Conservation (phyloP, 73 alveolate genomes). For the Paramecium octaurelia region DNA sequence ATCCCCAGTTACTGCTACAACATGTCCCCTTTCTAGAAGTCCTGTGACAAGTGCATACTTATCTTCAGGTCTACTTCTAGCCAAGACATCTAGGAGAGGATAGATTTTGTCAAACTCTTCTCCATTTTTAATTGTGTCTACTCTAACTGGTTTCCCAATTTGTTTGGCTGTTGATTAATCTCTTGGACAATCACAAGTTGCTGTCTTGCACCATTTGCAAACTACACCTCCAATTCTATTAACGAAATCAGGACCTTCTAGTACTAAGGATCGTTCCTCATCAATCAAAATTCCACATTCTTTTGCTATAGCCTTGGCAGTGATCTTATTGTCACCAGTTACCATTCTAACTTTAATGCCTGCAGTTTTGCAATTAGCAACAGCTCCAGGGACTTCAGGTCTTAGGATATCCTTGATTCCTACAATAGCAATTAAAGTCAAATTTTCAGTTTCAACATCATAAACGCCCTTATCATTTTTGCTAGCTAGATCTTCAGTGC, state of each 20-base stretch:
- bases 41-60: conserved; percentile 91
- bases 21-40: conserved; percentile 78
- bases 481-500: conserved; percentile 57
- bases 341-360: conserved; percentile 92
- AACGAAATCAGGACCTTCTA: conserved; percentile 81
- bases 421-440: conserved; percentile 70
- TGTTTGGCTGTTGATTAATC: conserved; percentile 47
- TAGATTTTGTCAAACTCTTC: conserved; percentile 64
- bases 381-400: conserved; percentile 84
- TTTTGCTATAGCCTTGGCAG: conserved; percentile 88
- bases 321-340: conserved; percentile 86
- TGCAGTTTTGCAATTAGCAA: conserved; percentile 80
- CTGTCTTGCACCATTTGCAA: conserved; percentile 72
- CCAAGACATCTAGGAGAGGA: conserved; percentile 79
- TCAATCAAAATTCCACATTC: conserved; percentile 76
- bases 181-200: conserved; percentile 56
- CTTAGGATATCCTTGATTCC: conserved; percentile 85
- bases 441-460: conserved; percentile 68
- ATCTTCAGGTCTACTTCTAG: conserved; percentile 92
- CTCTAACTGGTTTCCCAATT: conserved; percentile 39
- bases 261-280: neutral
- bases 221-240: conserved; percentile 81
- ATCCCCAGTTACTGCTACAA: conserved; percentile 97
- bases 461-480: conserved; percentile 68
- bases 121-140: conserved; percentile 52